phyloP scores from a whole-genome alignment of 768 basidiomycete genomes.

The Cantharellus cinnabarinus region DNA sequence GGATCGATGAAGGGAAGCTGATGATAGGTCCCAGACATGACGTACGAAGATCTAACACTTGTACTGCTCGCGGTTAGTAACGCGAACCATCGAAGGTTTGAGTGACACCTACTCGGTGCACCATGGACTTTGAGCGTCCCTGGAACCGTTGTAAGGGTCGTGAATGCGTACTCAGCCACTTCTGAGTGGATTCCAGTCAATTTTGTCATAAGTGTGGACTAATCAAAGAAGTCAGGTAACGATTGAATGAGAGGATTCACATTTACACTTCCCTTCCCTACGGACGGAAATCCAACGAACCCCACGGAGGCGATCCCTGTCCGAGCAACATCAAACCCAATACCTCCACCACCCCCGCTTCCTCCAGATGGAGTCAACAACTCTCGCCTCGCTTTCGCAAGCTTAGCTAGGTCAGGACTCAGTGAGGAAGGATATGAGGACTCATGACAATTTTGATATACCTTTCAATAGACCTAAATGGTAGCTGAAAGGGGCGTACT shows the following conservation, averaged over 20 bases:
- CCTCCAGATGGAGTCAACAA: conserved; percentile 59
- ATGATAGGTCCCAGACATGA: not conserved
- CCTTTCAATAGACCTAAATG: conserved; percentile 85
- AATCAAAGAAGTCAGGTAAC: conserved; percentile 7
- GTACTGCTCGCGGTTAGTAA: not conserved
- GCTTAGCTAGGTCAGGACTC: conserved; percentile 38
- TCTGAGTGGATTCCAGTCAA: conserved; percentile 93
- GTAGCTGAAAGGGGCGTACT: conserved; percentile 31
- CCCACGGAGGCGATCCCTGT: conserved; percentile 70
- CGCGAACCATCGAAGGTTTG: conserved; percentile 38
- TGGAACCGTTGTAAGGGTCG: conserved; percentile 85
- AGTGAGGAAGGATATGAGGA: not conserved
- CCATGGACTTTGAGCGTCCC: conserved; percentile 90
- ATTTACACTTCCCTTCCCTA: conserved; percentile 48
- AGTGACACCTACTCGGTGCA: conserved; percentile 34
- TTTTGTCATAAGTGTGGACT: conserved; percentile 91
- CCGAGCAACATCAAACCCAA: conserved; percentile 95
- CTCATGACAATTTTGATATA: conserved; percentile 3
- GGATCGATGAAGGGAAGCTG: conserved; percentile 3
- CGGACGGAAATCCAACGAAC: conserved; percentile 89
- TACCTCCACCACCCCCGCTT: conserved; percentile 65
- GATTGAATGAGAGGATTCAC: conserved; percentile 1
- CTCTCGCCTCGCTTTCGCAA: conserved; percentile 90
- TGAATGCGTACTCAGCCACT: conserved; percentile 92
- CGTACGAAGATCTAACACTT: conserved; percentile 12